Base-by-base conservation (phyloP, 2,329 filamentous ascomycete species). In the Furcasterigmium furcatum region DNA sequence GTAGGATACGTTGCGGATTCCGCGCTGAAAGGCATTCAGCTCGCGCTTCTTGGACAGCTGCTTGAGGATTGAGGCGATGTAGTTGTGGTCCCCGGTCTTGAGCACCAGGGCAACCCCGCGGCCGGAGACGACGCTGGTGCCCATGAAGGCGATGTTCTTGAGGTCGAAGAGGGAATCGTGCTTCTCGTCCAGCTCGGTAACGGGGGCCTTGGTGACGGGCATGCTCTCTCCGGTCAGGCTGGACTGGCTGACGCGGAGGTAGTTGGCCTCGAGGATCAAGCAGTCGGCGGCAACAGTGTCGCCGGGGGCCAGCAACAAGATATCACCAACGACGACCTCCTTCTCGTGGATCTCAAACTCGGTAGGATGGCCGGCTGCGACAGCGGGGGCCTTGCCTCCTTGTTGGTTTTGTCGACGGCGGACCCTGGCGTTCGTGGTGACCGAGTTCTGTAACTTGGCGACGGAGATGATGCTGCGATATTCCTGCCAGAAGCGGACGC, bases 201-300 rank as follows among this genome's bases (percentile, higher is more conserved):
- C 29, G 5, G 56, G 40, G 2, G 39, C 34, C 45, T 61, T 61
- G 16, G 52, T 43, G 3, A 56, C 55, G 3, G 59, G 58, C 9
- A 52, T 52, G 41, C 47, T 60, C 43, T 61, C 59, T n/a, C 59
- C 59, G 0, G 56, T 61, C 56, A 57, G 59, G 13, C 55, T 58
- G n/a, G 58, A 60, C 42, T 60, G 57, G 27, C 58, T 57, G 41
- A 60, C 46, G 3, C 56, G 57, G 2, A 60, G 48, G 27, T 59
- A 61, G 9, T 51, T 55, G 1, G 57, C 41, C 16, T 60, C 56
- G 18, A 43, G 46, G n/a, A 61, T 47, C 38, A 60, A 25, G 43
- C 58, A 57, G 38, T 61, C 58, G n/a, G 58, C 58, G 3, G 57
- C 56, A 4, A 60, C 53, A 24, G 58, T 43, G n/a, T 46, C 51